Conservation (phyloP, 2,329 filamentous ascomycete species). For the Penicillium sclerotigenum region DNA sequence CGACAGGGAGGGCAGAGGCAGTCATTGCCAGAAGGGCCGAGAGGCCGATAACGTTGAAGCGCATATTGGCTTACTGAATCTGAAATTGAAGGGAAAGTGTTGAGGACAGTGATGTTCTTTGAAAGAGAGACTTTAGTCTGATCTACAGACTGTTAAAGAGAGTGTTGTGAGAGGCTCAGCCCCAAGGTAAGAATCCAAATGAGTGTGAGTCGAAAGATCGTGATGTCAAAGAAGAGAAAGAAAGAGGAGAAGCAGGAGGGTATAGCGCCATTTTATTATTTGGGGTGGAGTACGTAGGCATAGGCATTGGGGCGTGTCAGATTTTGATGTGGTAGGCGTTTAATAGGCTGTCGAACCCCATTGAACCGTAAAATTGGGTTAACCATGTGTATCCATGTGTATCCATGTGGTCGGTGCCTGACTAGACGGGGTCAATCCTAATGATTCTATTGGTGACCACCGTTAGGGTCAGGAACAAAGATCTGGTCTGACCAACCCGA, state of each 20-base stretch:
- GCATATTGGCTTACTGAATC: conserved; percentile 7
- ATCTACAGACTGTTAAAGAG: conserved; percentile 11
- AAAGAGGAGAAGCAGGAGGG: neutral
- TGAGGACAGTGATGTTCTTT: neutral
- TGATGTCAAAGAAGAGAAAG: conserved; percentile 1
- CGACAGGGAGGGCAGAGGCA: conserved; percentile 11
- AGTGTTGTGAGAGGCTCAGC: conserved; percentile 5
- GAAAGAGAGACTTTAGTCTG: conserved; percentile 5
- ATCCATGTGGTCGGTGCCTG: conserved; percentile 6
- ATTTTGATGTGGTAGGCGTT: neutral
- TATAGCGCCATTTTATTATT: conserved; percentile 7
- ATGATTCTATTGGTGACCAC: conserved; percentile 3
- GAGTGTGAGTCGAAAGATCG: conserved; percentile 9
- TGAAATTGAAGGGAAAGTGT: neutral
- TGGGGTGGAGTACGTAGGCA: neutral
- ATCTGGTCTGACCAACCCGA: conserved; percentile 4
- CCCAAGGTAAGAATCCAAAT: conserved; percentile 4
- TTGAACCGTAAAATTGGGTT: neutral
- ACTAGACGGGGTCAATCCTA: neutral
- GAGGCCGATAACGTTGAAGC: conserved; percentile 11
- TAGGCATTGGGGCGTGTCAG: conserved; percentile 1
- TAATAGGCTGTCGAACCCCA: neutral
- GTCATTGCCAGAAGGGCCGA: conserved; percentile 10
- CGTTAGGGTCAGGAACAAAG: neutral
- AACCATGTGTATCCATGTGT: neutral